Base-by-base conservation (phyloP, 345 rosid genomes). In the Murraya paniculata region DNA sequence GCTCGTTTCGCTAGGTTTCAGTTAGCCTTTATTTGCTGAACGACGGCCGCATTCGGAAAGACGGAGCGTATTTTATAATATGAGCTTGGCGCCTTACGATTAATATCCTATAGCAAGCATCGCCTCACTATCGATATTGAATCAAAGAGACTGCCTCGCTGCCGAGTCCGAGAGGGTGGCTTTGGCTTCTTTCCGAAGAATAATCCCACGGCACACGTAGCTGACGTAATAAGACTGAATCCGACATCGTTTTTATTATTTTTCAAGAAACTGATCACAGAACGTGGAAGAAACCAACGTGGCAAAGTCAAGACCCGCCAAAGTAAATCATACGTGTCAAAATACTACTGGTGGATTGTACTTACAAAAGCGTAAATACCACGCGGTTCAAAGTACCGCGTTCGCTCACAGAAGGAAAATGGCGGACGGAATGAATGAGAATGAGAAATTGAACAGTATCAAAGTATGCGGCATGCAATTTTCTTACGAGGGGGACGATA, bases 391-490 rank as follows among this genome's bases (percentile, higher is more conserved):
- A 7, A 14, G 74, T 68, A 6, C 33, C n/a, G 24, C 21, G 22
- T 53, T 18, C 11, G 30, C 25, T 38, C 1, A 33, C 64, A 31
- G 36, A 28, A 56, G 57, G 16, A 33, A 71, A 81, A 90, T 89
- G 91, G 85, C 84, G 82, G 84, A 73, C 5, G 73, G 58, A 58
- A 72, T 27, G 9, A 68, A 64, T 9, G 86, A 53, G 62, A 67
- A 77, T 65, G 89, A 74, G 65, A 84, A 88, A 41, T 82, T 79
- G 27, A 86, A 74, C 78, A 75, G 77, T 58, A 82, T 93, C 58
- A 84, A 84, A 77, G 93, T 94, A 45, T 59, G 88, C 55, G 95
- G 92, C 27, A 91, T 95, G 98, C 95, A 93, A 62, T 95, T 90
- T 71, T 82, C 87, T 19, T 95, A 95, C 86, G 91, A 92, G 35